phyloP scores from a whole-genome alignment of 1,284 basidiomycete genomes.

The Cerrena zonata region DNA sequence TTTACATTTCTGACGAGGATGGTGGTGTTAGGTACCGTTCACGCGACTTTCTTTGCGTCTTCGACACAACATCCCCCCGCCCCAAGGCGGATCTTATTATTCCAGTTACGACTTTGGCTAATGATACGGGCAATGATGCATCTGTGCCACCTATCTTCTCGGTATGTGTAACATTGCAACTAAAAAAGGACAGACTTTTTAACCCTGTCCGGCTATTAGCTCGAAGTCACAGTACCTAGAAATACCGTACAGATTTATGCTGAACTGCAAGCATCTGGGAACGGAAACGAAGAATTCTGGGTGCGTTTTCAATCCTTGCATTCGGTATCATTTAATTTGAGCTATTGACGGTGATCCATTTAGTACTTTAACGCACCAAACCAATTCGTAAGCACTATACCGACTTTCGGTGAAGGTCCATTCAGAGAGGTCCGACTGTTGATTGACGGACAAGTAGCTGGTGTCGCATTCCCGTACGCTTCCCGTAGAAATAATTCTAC shows the following conservation, averaged over 20 bases:
- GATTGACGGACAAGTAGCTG: constrained; percentile 71
- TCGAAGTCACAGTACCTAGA: constrained; percentile 61
- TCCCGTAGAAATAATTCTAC: neutral
- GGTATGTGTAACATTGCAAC: constrained; percentile 42
- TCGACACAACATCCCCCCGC: constrained; percentile 51
- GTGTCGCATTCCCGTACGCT: constrained; percentile 62
- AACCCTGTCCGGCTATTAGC: too few species aligned
- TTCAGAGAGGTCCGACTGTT: constrained; percentile 76
- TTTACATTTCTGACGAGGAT: neutral
- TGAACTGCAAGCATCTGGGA: constrained; percentile 69
- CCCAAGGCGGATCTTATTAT: constrained; percentile 59
- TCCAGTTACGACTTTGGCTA: constrained; percentile 59
- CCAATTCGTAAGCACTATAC: constrained; percentile 50
- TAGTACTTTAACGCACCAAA: constrained; percentile 72
- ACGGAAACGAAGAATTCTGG: constrained; percentile 74
- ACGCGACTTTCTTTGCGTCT: constrained; percentile 67
- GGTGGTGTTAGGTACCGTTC: constrained; percentile 45
- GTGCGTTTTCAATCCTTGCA: constrained; percentile 34
- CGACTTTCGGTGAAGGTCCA: constrained; percentile 59
- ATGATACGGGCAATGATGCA: constrained; percentile 59
- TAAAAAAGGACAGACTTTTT: neutral
- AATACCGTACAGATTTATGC: constrained; percentile 67
- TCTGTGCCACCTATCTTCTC: constrained; percentile 71
- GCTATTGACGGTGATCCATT: too few species aligned
- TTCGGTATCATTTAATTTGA: constrained; percentile 5